These are phyloP conservation scores for Ajuga chamaepitys DNA, from an alignment of 257 asterid genomes.

Conservation along the genomic window DNA sequence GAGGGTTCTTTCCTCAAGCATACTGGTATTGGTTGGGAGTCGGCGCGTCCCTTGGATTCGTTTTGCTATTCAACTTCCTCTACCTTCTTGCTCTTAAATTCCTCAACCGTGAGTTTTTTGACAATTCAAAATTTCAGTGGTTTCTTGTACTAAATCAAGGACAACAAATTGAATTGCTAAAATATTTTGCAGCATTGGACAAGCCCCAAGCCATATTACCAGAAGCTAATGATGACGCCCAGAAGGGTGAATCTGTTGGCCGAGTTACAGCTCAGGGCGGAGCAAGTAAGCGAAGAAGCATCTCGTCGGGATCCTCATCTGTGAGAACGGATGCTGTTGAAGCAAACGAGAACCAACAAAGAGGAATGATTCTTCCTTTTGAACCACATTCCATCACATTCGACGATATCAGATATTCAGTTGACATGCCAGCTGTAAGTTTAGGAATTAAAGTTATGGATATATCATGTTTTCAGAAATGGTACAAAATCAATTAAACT, in stretches of 20 bases:
- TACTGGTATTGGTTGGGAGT: conserved; percentile 70
- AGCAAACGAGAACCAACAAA: conserved; percentile 23
- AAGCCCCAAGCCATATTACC: conserved; percentile 50
- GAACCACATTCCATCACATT: conserved; percentile 85
- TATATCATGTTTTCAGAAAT: too few species aligned
- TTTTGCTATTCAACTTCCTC: conserved; percentile 30
- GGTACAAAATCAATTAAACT: neutral
- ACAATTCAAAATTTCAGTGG: neutral
- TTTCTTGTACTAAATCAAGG: neutral
- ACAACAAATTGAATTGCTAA: neutral
- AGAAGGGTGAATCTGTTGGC: neutral
- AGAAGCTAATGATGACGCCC: conserved; percentile 22
- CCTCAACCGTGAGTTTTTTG: conserved; percentile 39
- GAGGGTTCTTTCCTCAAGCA: conserved; percentile 49
- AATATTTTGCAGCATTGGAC: conserved; percentile 37
- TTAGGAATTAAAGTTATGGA: neutral
- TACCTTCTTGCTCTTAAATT: conserved; percentile 29
- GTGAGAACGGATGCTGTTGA: conserved; percentile 25
- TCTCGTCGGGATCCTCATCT: conserved; percentile 21
- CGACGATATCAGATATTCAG: conserved; percentile 61
- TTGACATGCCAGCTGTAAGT: conserved; percentile 81
- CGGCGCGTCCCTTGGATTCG: conserved; percentile 38
- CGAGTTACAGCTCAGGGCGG: conserved; percentile 9
- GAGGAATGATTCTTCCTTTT: conserved; percentile 87
- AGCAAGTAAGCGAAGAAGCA: conserved; percentile 12